Base-by-base conservation (phyloP, 2,329 filamentous ascomycete species). In the Arthrobotrys sphaeroides region DNA sequence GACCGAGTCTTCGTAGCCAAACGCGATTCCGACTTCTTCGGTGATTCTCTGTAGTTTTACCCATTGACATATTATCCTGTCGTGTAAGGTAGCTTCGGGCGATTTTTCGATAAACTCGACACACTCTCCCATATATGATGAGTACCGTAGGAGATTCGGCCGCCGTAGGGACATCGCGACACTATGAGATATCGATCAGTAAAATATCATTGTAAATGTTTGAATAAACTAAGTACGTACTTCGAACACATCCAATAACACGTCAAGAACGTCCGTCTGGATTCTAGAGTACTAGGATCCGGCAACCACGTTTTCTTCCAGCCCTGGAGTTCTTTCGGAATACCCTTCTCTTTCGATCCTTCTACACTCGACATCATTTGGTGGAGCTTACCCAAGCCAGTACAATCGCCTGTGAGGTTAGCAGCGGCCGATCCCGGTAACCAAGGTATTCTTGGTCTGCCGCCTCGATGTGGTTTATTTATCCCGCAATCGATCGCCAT, bases 11-110 rank as follows among this genome's bases (percentile, higher is more conserved):
- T 87, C 85, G 85, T 88, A 87, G 45, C 84, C 84, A 77, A 89
- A 88, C 47, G 86, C 84, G 18, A 84, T 83, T 1, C 85, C 85
- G 36, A 88, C 85, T 77, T 88, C 85, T 77, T 89, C 87, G 36
- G 85, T 86, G 77, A 88, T 85, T 53, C 83, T 82, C 51, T 84
- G 82, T 43, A 84, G 80, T 20, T 82, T 81, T 0, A 83, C 82
- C 83, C 83, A 85, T 42, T 84, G 82, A 18, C 82, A 83, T 12
- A 86, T 78, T 1, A 79, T 75, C 38, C 80, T 82, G 77, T 85
- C 84, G n/a, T 82, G 81, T 7, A 82, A 79, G 12, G 81, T 78
- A 7, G 83, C 82, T n/a, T 84, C 80, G 7, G 82, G 80, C 6
- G 82, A 83, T 4, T 76, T 82, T 65, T 84, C 83, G 7, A 86